These are phyloP conservation scores for Mortierella sp. DNA, from an alignment of 371 early-diverging fungal species.

Conservation along the genomic window DNA sequence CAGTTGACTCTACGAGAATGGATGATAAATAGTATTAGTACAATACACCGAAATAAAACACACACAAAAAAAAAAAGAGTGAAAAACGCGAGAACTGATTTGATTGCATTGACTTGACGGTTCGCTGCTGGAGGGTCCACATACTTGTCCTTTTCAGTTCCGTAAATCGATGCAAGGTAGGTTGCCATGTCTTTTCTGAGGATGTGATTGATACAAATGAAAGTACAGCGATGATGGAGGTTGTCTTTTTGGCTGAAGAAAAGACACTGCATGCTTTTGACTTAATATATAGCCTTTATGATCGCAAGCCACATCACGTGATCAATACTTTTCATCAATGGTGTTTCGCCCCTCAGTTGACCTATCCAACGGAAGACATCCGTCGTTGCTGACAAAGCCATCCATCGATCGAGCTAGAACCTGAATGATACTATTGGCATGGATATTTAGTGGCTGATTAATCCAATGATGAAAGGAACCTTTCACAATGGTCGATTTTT, in stretches of 20 bases:
- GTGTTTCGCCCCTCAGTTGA: background rate
- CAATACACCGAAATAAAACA: background rate
- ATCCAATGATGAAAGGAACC: background rate
- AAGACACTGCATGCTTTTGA: background rate
- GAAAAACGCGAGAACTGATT: background rate
- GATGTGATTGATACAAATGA: background rate
- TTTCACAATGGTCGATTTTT: background rate
- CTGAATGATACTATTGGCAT: background rate
- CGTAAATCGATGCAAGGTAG: constrained; percentile 93
- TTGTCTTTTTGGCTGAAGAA: background rate
- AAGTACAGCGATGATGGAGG: background rate
- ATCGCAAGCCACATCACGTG: constrained; percentile 16
- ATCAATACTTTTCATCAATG: background rate
- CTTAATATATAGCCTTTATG: background rate
- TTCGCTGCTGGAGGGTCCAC: constrained; percentile 17
- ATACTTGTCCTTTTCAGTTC: constrained; percentile 96
- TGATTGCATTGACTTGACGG: background rate
- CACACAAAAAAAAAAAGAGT: background rate
- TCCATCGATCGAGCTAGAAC: constrained; percentile 11
- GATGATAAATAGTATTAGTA: constrained; percentile 6
- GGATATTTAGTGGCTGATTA: background rate
- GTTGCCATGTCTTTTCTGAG: constrained; percentile 74
- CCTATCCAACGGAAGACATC: constrained; percentile 12
- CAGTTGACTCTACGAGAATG: constrained; percentile 88
- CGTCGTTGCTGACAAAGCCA: constrained; percentile 21